Evolutionary conservation across 2,329 filamentous ascomycete genomes (phyloP), one percentile per base, ranked within the genome.

Genomic region (Aureobasidium lini): DNA sequence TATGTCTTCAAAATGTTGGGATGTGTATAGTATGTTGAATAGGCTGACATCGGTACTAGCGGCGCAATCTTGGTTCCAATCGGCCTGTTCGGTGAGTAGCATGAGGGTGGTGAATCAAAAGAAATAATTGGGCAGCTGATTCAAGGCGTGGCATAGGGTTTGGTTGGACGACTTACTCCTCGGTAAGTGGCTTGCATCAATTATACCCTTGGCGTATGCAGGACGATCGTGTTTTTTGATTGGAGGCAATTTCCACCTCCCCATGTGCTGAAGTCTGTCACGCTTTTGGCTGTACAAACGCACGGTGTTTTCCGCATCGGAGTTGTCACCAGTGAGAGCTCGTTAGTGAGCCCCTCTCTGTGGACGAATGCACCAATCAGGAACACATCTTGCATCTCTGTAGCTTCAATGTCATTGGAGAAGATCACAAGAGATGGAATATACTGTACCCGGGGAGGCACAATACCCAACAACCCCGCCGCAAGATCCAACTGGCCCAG

Each of bases 1-100:
- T 70, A 62, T 54, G 68, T 66, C 16, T 43, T 16, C 3, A 49
- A 28, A 34, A 5, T 40, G 18, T 39, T 40, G 13, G 37, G 62
- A 52, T 42, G 60, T 52, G 13, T 29, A 44, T n/a, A 50, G 34
- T 16, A 31, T 46, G 52, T 63, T 46, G 60, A 54, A 56, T 37
- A 7, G 15, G 48, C 56, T 61, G 49, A 56, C 18, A 87, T 92
- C 54, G 70, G 7, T 43, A 37, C 59, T 47, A 62, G 54, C 43
- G 93, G 92, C n/a, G 85, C 85, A 0, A 73, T 90, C 46, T 73
- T 95, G 9, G 89, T 94, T 34, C 89, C 91, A 5, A 77, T 88
- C 59, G 89, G 90, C 6, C 75, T 97, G 15, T 95, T 96, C 72
- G 88, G 89, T 79, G 69, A 71, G 75, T 66, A 43, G n/a, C 18